A percentile compares a stretch with the other conserved stretches of the same genome.
phyloP scores from a whole-genome alignment of 192 early-diverging fungal species.

The Coemansia sp. region DNA sequence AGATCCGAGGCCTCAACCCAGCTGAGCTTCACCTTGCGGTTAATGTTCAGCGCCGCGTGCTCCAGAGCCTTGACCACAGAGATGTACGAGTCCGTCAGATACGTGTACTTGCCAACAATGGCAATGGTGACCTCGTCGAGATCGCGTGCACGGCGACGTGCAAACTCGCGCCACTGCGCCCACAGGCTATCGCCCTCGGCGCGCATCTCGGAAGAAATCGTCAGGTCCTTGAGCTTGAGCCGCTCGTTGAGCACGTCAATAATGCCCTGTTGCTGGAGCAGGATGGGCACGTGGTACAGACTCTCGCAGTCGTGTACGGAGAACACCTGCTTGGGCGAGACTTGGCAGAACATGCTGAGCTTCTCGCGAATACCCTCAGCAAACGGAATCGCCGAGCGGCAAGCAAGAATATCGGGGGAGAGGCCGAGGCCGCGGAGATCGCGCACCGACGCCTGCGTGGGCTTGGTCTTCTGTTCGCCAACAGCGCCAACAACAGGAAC shows the following conservation, averaged over 20 bases:
- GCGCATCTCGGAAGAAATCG: constrained; percentile 58
- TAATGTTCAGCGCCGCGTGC: constrained; percentile 87
- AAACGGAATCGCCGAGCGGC: constrained; percentile 85
- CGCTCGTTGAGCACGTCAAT: constrained; percentile 81
- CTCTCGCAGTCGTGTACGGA: constrained; percentile 97
- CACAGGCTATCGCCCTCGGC: constrained; percentile 68
- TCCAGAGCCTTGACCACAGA: constrained; percentile 97
- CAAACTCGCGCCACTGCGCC: constrained; percentile 87
- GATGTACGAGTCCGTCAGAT: constrained; percentile 96
- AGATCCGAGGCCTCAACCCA: constrained; percentile 98
- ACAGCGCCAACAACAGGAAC: constrained; percentile 97
- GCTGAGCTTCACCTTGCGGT: constrained; percentile 78
- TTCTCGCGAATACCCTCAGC: constrained; percentile 85
- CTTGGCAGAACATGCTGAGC: constrained; percentile 99
- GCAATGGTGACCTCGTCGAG: constrained; percentile 87
- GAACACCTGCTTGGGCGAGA: constrained; percentile 88
- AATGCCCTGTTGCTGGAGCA: constrained; percentile 86
- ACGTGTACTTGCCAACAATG: constrained; percentile 96
- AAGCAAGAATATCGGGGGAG: constrained; percentile 95
- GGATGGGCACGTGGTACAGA: constrained; percentile 95
- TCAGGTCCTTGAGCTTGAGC: constrained; percentile 69
- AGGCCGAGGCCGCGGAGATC: constrained; percentile 95
- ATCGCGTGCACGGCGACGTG: constrained; percentile 70
- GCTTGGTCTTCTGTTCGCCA: constrained; percentile 99
- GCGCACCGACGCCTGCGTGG: constrained; percentile 95